Evolutionary conservation across 306 rosid genomes (phyloP), one percentile per base, ranked within the genome.

Genomic region (Ceratonia siliqua): DNA sequence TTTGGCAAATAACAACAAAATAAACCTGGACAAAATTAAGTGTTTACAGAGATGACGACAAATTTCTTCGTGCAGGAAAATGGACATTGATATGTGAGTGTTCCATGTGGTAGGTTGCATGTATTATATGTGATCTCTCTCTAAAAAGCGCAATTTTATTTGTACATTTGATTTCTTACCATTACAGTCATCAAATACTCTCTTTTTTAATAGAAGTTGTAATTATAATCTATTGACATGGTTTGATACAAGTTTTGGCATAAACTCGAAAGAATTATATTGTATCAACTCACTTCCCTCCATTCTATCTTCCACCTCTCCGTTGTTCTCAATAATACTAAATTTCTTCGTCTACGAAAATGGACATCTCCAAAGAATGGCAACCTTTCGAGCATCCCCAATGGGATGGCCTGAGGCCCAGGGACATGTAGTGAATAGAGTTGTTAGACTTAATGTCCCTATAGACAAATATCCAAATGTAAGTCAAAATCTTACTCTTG

Each of bases 391-490:
- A 79, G 62, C 85, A 61, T 91, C 89, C 28, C 62, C 90, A 12
- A 79, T 86, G 79, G 88, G 86, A 68, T 89, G 93, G 96, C 87
- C 92, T 32, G 88, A 89, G 68, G 76, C 81, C 39, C 97, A 86
- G 73, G 97, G 91, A 78, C 92, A 94, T 68, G 14, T 84, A 27
- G 92, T 89, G 56, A 92, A 89, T 83, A 88, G 86, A 82, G 92
- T 92, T 35, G 65, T 92, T 61, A 85, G 97, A 82, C 91, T 89
- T 79, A 96, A 89, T 58, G 91, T 92, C 78, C 97, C 96, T 0
- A 90, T 83, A 2, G 96, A 92, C 74, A 92, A 89, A 83, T 92
- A 84, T 78, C 97, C 97, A 48, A 87, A 70, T 85, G 96, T 92
- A 86, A 85, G 91, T 81, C 25, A 53, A 74, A 50, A 45, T 42